Base-by-base conservation (phyloP, 2,329 filamentous ascomycete species). In the Pyrenochaeta sp. region DNA sequence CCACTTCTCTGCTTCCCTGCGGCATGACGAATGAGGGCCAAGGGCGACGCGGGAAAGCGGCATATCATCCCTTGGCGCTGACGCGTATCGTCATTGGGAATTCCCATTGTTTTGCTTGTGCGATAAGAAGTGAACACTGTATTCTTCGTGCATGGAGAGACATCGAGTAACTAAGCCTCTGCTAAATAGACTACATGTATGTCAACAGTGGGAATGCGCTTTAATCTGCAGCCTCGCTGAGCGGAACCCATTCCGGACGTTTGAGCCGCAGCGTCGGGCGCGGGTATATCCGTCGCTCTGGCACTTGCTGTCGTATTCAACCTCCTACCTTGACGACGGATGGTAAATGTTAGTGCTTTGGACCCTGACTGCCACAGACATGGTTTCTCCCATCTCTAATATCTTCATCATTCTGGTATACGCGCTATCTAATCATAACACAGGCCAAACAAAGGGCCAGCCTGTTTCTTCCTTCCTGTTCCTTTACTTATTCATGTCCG, bases 1-100 rank as follows among this genome's bases (percentile, higher is more conserved):
- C 39, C 39, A 38, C 29, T 42, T 48, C 38, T 50, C 42, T 43
- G 43, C 22, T 23, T 34, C 41, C 15, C 47, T 28, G 36, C 44
- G 44, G 39, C 31, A 35, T 22, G 39, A 52, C 55, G 17, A 43
- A 58, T 41, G 30, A 32, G 53, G 55, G 41, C 52, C 56, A 56
- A 45, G 51, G 43, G 51, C 32, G 45, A n/a, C n/a, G n/a, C n/a
- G 51, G 55, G 53, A 34, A 56, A 29, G 51, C 53, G 55, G 53
- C 52, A 58, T 46, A 36, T 35, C 21, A 18, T 13, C 22, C 23
- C 55, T 58, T 58, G 55, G 55, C 55, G 49, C 51, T 57, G 55
- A 57, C 53, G 55, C 53, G 55, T 50, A 37, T 37, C 35, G 41
- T 45, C 4, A 26, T 40, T 52, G 29, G 41, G 34, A 35, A 29